Percentiles rank a stretch among this genome's conserved stretches.
Evolutionary conservation across 2,329 filamentous ascomycete species (phyloP).

Genomic region (Exserohilum rostratum): DNA sequence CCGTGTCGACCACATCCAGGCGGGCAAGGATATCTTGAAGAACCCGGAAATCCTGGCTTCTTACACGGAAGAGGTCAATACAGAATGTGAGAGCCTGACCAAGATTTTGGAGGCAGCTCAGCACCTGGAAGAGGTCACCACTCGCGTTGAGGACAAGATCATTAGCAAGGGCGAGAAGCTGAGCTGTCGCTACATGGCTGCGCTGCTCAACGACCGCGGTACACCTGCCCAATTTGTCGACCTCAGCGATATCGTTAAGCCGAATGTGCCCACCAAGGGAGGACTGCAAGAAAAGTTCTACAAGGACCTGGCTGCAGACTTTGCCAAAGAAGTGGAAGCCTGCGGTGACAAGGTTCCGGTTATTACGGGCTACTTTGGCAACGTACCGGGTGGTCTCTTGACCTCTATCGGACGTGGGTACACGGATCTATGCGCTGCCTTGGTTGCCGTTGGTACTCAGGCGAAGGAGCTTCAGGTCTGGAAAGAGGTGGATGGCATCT

Average conservation of each 20-base stretch:
- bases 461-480: constrained; percentile 93
- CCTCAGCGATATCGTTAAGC: constrained; percentile 79
- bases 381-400: constrained; percentile 87
- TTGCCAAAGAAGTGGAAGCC: constrained; percentile 52
- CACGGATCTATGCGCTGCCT: constrained; percentile 91
- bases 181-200: constrained; percentile 89
- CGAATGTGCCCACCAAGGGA: constrained; percentile 51
- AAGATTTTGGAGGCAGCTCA: constrained; percentile 73
- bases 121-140: constrained; percentile 59
- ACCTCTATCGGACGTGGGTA: constrained; percentile 94
- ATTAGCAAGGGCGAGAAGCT: constrained; percentile 96
- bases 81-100: constrained; percentile 79
- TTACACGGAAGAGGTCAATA: constrained; percentile 71
- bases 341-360: constrained; percentile 55
- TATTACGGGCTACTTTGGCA: constrained; percentile 90
- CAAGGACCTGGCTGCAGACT: constrained; percentile 48
- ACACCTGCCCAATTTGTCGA: constrained; percentile 91
- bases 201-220: constrained; percentile 78
- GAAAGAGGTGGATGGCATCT: constrained; percentile 98
- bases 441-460: constrained; percentile 85
- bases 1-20: constrained; percentile 77
- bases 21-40: constrained; percentile 62
- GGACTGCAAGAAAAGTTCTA: constrained; percentile 56
- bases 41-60: constrained; percentile 53
- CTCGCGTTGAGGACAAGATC: constrained; percentile 69